These are phyloP conservation scores for Clitopilus hobsonii DNA, from an alignment of 768 basidiomycete genomes.

Conservation along the genomic window DNA sequence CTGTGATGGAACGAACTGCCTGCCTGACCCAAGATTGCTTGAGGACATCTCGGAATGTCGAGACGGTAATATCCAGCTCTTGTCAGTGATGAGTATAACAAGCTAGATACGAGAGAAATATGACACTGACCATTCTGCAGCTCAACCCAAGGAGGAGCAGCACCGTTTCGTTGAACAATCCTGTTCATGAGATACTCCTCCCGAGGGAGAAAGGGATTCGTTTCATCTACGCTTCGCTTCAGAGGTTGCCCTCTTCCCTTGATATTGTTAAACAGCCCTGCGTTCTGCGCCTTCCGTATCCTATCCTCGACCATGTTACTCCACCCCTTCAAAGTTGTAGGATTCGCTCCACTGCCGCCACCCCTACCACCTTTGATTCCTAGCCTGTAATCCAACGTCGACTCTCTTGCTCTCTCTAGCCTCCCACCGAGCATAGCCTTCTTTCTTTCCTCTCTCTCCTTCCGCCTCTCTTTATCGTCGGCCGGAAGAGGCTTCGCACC, in stretches of 20 bases:
- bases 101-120: background rate
- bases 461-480: constrained; percentile 34
- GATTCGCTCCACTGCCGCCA: constrained; percentile 31
- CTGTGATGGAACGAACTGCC: constrained; percentile 57
- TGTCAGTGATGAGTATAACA: constrained; percentile 16
- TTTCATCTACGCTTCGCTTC: constrained; percentile 30
- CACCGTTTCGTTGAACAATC: constrained; percentile 78
- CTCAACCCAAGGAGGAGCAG: constrained; percentile 84
- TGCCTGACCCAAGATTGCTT: constrained; percentile 73
- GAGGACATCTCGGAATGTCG: constrained; percentile 60
- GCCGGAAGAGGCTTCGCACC: constrained; percentile 7
- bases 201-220: constrained; percentile 57
- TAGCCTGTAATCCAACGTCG: constrained; percentile 71
- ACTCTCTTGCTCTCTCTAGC: constrained; percentile 61
- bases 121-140: constrained; percentile 55
- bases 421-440: constrained; percentile 49
- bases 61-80: constrained; percentile 64
- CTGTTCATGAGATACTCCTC: constrained; percentile 86
- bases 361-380: constrained; percentile 36
- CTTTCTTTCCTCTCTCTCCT: constrained; percentile 47
- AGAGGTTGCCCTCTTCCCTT: constrained; percentile 56
- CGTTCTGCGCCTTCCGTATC: constrained; percentile 69
- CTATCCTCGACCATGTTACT: constrained; percentile 69
- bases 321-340: constrained; percentile 72
- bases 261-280: constrained; percentile 68